Conservation (phyloP, 2,329 filamentous ascomycete genomes). For the Colletotrichum costaricense region DNA sequence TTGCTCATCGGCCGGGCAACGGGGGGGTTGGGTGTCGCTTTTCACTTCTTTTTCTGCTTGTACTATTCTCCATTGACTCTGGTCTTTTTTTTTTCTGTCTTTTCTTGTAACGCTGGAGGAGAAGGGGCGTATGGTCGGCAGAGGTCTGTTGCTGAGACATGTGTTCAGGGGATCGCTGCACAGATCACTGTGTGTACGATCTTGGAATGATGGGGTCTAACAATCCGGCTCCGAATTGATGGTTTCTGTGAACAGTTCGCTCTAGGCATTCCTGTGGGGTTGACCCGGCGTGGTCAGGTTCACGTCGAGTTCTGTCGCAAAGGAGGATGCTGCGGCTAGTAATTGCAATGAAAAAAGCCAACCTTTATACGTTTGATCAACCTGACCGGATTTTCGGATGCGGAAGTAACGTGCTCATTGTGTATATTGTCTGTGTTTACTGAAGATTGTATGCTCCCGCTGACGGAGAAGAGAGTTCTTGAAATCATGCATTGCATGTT, state of each 20-base stretch:
- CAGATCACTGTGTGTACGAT: neutral
- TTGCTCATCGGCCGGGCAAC: neutral
- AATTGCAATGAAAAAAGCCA: conserved; percentile 13
- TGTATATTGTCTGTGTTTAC: no score
- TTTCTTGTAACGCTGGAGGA: conserved; percentile 12
- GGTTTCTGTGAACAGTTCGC: conserved; percentile 9
- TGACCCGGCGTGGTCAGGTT: conserved; percentile 6
- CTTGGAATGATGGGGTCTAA: conserved; percentile 1
- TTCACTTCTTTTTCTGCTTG: conserved; percentile 19
- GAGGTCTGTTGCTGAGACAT: conserved; percentile 1
- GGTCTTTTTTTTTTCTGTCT: conserved; percentile 14
- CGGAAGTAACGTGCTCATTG: no score
- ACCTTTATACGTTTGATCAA: neutral
- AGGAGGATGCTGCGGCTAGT: conserved; percentile 11
- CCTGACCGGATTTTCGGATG: neutral
- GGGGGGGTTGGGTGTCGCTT: neutral
- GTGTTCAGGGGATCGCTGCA: neutral
- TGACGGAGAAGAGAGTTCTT: neutral
- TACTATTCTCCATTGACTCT: conserved; percentile 21
- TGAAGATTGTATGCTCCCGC: no score
- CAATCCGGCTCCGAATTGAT: conserved; percentile 3
- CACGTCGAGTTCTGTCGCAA: neutral
- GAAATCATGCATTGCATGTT: neutral
- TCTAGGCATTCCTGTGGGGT: neutral
- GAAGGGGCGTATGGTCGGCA: neutral